Evolutionary conservation across 2,329 filamentous ascomycete species (phyloP).

Genomic region (Aureobasidium sp.): DNA sequence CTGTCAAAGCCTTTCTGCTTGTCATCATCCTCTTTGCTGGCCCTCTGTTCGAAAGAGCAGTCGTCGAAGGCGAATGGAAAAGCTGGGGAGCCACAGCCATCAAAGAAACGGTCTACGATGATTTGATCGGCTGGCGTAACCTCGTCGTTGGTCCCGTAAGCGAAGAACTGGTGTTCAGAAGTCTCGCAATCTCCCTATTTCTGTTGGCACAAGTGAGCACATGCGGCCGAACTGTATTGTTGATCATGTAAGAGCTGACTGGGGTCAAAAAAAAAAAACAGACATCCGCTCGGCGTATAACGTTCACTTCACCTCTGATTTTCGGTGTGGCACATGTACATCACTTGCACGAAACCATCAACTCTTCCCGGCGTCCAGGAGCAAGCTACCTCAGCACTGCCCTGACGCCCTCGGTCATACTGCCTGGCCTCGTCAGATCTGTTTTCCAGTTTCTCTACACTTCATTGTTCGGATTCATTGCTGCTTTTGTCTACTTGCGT

Average conservation of each 20-base stretch:
- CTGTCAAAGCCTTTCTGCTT: slow-evolving; percentile 58
- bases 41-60: slow-evolving; percentile 70
- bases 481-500: slow-evolving; percentile 78
- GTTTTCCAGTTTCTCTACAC: slow-evolving; percentile 85
- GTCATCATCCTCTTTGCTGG: slow-evolving; percentile 75
- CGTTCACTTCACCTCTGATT: slow-evolving; percentile 78
- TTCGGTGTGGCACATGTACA: slow-evolving; percentile 92
- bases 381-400: slow-evolving; percentile 18
- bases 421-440: slow-evolving; percentile 54
- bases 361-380: slow-evolving; percentile 66
- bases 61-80: slow-evolving; percentile 65
- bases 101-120: slow-evolving; percentile 54
- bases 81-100: slow-evolving; percentile 53
- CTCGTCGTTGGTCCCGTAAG: slow-evolving; percentile 77
- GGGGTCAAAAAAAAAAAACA: slow-evolving; percentile 1
- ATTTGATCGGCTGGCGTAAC: slow-evolving; percentile 82
- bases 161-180: slow-evolving; percentile 91
- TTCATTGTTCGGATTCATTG: slow-evolving; percentile 87
- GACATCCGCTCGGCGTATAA: slow-evolving; percentile 43
- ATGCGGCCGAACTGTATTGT: background rate
- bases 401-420: slow-evolving; percentile 32
- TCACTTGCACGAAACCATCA: slow-evolving; percentile 89
- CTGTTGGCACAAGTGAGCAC: slow-evolving; percentile 56
- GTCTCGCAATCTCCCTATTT: slow-evolving; percentile 75
- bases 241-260: background rate